These are phyloP conservation scores for Cylindrotheca fusiformis DNA, from an alignment of 108 stramenopile genomes.

Conservation along the genomic window DNA sequence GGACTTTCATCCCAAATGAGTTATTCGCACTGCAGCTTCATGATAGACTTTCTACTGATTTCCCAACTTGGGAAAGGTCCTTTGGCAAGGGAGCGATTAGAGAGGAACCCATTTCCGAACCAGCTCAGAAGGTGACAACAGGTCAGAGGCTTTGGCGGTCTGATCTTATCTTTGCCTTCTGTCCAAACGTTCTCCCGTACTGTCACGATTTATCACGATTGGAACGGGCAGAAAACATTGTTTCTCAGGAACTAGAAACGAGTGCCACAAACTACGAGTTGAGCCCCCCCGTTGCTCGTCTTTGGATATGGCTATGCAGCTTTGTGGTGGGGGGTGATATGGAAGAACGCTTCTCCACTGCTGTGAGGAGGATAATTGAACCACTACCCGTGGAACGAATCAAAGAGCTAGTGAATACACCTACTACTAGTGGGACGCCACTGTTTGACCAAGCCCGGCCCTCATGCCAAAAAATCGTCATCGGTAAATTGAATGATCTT, in stretches of 20 bases:
- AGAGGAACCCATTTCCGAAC: too few relatives aligned
- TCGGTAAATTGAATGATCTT: slow-evolving; percentile 19
- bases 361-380: slow-evolving; percentile 34
- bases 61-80: slow-evolving; percentile 58
- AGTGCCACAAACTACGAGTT: slow-evolving; percentile 14
- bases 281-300: slow-evolving; percentile 9
- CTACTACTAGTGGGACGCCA: slow-evolving; percentile 17
- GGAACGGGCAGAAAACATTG: slow-evolving; percentile 38
- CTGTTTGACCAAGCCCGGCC: slow-evolving; percentile 30
- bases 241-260: slow-evolving; percentile 14
- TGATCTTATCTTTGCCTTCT: slow-evolving; percentile 56
- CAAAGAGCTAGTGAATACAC: slow-evolving; percentile 18
- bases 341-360: slow-evolving; percentile 28
- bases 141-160: slow-evolving; percentile 41
- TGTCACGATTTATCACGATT: slow-evolving; percentile 38
- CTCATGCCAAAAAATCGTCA: slow-evolving; percentile 23
- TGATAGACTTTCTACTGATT: slow-evolving; percentile 45
- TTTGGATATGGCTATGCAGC: slow-evolving; percentile 60
- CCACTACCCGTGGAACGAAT: slow-evolving; percentile 21
- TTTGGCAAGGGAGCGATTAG: too few relatives aligned
- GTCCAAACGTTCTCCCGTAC: slow-evolving; percentile 40
- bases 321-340: slow-evolving; percentile 24
- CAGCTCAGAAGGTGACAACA: too few relatives aligned
- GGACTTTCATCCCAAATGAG: slow-evolving; percentile 39
- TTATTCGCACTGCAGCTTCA: slow-evolving; percentile 47